A percentile compares a stretch with the other conserved stretches of the same genome.
phyloP scores from a whole-genome alignment of 768 basidiomycete species.

The Phylloporus scabripes region DNA sequence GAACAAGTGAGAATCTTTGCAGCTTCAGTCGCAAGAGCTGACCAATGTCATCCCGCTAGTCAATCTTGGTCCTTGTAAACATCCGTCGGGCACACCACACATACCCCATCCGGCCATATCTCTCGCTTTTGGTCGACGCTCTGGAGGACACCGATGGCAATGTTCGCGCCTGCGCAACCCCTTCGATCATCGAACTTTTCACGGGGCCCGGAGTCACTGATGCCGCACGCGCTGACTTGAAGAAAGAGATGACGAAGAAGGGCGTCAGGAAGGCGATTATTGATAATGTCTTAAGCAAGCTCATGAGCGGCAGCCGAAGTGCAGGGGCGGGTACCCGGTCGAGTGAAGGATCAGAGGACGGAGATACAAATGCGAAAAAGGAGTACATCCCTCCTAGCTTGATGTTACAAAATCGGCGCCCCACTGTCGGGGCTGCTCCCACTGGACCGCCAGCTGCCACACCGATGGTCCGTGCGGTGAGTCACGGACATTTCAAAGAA shows the following conservation, averaged over 20 bases:
- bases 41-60: slow-evolving; percentile 29
- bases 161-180: slow-evolving; percentile 82
- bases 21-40: not conserved
- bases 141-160: slow-evolving; percentile 88
- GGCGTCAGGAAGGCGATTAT: slow-evolving; percentile 83
- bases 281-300: slow-evolving; percentile 68
- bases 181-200: slow-evolving; percentile 79
- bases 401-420: slow-evolving; percentile 47
- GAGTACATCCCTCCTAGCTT: slow-evolving; percentile 77
- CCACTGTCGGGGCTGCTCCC: slow-evolving; percentile 34
- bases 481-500: slow-evolving; percentile 47
- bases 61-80: slow-evolving; percentile 64
- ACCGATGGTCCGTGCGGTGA: slow-evolving; percentile 40
- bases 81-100: slow-evolving; percentile 64
- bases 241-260: slow-evolving; percentile 85
- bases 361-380: slow-evolving; percentile 32
- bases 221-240: slow-evolving; percentile 86
- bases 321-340: slow-evolving; percentile 39
- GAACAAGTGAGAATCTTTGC: slow-evolving; percentile 63
- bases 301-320: slow-evolving; percentile 43
- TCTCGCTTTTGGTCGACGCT: slow-evolving; percentile 71
- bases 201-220: slow-evolving; percentile 78
- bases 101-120: slow-evolving; percentile 79
- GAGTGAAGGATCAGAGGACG: slow-evolving; percentile 60
- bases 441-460: slow-evolving; percentile 22